Evolutionary conservation across 306 rosid species (phyloP), one percentile per base, ranked within the genome.

Genomic region (Cucumis sativus): DNA sequence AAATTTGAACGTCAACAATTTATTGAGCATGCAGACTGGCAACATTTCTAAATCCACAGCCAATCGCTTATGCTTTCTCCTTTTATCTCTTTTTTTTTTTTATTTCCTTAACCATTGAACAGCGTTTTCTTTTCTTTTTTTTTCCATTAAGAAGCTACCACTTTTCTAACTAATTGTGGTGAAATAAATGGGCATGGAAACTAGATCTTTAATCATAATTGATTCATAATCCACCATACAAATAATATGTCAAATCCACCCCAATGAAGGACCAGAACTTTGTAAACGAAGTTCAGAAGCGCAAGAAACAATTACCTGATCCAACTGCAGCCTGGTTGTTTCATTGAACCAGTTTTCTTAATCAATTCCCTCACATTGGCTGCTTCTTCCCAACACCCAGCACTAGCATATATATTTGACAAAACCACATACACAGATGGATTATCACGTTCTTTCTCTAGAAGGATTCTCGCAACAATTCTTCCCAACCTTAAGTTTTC

Each of bases 251-350:
- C 18, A 12, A 62, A 63, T 63, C 45, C 70, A 33, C 6, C 45
- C 70, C 47, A 64, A 33, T 16, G 23, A 35, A 64, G 70, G 21
- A 64, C 17, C 10, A 33, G 8, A 7, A 35, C 6, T 14, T 30
- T 33, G 43, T 63, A 33, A 64, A 8, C 16, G 7, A 64, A 35
- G 4, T 64, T 8, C 17, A 35, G 21, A 8, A 17, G 17, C 3
- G 23, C 21, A 17, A 2, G 21, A 17, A 16, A 16, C 47, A 18
- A 41, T 82, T 81, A 80, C 37, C 87, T 71, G 76, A 89, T 90
- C 96, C 96, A 90, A 83, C 96, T 93, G 74, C 80, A 87, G 74
- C 96, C 98, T 30, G 89, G 91, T 47, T 79, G 87, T 84, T 93
- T 92, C 30, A 58, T 62, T 3, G 83, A 81, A 55, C 90, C 82